phyloP scores from a whole-genome alignment of 2,329 filamentous ascomycete species.

The Sporothrix inflata region DNA sequence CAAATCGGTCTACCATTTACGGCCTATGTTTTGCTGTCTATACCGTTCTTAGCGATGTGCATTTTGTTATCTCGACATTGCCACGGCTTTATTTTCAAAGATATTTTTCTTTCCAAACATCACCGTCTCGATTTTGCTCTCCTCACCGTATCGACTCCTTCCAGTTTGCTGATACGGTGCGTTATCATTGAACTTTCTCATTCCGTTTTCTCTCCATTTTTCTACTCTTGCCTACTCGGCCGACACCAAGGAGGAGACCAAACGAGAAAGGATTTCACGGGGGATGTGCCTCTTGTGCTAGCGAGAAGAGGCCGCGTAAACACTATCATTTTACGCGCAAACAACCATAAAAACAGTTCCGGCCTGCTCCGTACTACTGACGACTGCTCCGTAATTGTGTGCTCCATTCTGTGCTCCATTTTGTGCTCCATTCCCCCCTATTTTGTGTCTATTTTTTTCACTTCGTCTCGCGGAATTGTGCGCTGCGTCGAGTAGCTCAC shows the following conservation, averaged over 20 bases:
- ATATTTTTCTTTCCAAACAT: too few relatives aligned
- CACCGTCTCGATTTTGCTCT: too few relatives aligned
- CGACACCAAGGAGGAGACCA: neutral
- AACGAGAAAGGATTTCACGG: neutral
- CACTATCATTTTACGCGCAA: neutral
- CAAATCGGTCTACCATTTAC: too few relatives aligned
- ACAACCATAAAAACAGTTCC: neutral
- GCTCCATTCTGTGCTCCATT: neutral
- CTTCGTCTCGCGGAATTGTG: slow-evolving; percentile 1
- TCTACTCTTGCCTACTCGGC: neutral
- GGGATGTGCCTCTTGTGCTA: neutral
- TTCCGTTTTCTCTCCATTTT: neutral
- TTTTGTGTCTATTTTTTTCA: neutral
- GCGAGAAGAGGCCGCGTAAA: neutral
- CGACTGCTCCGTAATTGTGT: neutral
- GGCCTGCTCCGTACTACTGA: neutral
- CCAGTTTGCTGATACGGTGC: neutral
- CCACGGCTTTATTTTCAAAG: too few relatives aligned
- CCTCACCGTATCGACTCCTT: too few relatives aligned
- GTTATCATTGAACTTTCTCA: neutral
- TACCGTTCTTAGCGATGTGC: neutral
- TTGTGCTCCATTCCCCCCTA: neutral
- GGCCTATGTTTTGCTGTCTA: too few relatives aligned
- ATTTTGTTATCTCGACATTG: neutral
- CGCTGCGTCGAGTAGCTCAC: neutral